Evolutionary conservation across 1,284 basidiomycete species (phyloP), one percentile per base, ranked within the genome.

Genomic region (Spongiforma sp.): DNA sequence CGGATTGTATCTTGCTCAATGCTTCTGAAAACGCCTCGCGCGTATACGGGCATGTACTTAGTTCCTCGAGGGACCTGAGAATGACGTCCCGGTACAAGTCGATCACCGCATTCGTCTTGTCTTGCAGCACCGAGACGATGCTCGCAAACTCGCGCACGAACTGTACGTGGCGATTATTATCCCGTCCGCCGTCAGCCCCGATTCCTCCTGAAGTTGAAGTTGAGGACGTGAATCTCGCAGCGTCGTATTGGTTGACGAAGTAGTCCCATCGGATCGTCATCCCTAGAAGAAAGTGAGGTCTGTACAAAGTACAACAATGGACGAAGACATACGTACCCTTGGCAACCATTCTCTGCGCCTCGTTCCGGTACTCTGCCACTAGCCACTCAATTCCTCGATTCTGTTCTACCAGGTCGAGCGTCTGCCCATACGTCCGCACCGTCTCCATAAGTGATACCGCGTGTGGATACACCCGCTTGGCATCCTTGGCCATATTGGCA

Each of bases 391-490:
- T 95, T 5, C 91, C 94, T 70, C 91, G 92, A 74, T 97, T 95
- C 54, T 86, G 85, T 74, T 96, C 92, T 69, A 99, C 90, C 70
- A 98, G 81, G 71, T 94, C 93, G 73, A 96, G 81, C 0, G 95
- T 98, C 82, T 99, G 97, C 21, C 93, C 93, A 79, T 99, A 98
- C 28, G 95, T 99, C 72, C 96, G 84, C 17, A 99, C 95, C 0
- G 96, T 97, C 83, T 99, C 96, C 96, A 99, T 98, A 77, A 99
- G 81, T 75, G 94, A 96, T 65, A 99, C 97, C 4, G 98, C 98
- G 81, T 98, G 95, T 0, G 97, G 96, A 76, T 99, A 99, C 56
- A 99, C 95, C 69, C 96, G 84, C 82, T 98, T 99, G 67, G 96
- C 96, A 72, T 99, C 96, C 80, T 98, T 99, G 50, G 98, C 97